Conservation (phyloP, 208 protist species). For the Crithidia mellificae region DNA sequence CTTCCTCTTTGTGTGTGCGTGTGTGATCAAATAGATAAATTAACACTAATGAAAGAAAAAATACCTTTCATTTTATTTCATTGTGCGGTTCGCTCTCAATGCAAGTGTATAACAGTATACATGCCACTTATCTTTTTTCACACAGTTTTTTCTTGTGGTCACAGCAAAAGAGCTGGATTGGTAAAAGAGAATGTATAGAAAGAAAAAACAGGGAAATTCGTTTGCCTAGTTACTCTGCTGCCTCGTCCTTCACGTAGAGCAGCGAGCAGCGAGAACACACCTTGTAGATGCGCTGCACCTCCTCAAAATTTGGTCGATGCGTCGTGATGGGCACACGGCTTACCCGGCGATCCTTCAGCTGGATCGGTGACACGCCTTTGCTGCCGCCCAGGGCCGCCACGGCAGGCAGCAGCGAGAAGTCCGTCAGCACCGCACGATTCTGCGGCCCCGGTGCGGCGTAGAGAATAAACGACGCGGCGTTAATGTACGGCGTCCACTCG, state of each 20-base stretch:
- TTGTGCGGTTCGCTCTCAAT: no score
- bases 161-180: no score
- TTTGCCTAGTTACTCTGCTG: not conserved
- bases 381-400: conserved; percentile 12
- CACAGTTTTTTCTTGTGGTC: no score
- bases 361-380: conserved; percentile 52
- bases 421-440: conserved; percentile 75
- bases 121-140: no score
- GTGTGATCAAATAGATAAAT: no score
- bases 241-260: conserved; percentile 40
- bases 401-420: conserved; percentile 48
- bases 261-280: conserved; percentile 52
- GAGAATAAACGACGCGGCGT: conserved; percentile 71
- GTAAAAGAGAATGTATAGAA: not conserved
- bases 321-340: conserved; percentile 82
- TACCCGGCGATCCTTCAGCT: conserved; percentile 72
- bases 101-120: no score
- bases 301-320: conserved; percentile 77
- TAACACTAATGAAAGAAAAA: no score
- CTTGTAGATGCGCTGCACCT: conserved; percentile 79
- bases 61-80: no score
- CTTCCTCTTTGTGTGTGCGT: no score
- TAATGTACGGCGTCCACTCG: conserved; percentile 73
- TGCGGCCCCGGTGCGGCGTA: conserved; percentile 86
- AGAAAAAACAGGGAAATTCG: not conserved